A percentile compares a stretch with the other conserved stretches of the same genome.
phyloP scores from a whole-genome alignment of 192 early-diverging fungal genomes.

The Dimargaris xerosporica region DNA sequence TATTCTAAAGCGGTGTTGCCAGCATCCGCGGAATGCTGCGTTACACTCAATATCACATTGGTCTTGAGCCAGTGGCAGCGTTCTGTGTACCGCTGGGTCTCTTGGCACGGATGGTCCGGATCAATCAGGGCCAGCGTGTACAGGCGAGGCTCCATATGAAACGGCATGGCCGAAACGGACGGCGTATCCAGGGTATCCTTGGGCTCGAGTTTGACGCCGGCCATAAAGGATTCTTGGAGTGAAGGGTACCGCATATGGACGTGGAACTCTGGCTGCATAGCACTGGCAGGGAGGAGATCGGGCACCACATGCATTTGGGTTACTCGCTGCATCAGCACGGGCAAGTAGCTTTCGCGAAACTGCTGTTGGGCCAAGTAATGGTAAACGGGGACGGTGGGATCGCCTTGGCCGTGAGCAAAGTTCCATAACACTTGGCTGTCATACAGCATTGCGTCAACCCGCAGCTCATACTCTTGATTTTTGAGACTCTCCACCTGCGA shows the following conservation, averaged over 20 bases:
- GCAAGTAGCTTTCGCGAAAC: slow-evolving; percentile 37
- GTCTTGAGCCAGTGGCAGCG: slow-evolving; percentile 57
- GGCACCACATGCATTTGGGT: slow-evolving; percentile 65
- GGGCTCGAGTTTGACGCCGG: slow-evolving; percentile 24
- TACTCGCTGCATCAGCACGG: slow-evolving; percentile 46
- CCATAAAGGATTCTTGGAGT: slow-evolving; percentile 18
- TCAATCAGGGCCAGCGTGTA: slow-evolving; percentile 59
- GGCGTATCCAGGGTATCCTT: slow-evolving; percentile 36
- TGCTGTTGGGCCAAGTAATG: slow-evolving; percentile 43
- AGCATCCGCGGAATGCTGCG: slow-evolving; percentile 25
- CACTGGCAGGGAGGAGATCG: slow-evolving; percentile 42
- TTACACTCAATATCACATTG: slow-evolving; percentile 45
- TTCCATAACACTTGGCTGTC: slow-evolving; percentile 53
- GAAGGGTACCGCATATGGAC: background rate
- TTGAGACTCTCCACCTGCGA: slow-evolving; percentile 16
- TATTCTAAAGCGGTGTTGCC: slow-evolving; percentile 37
- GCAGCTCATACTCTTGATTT: slow-evolving; percentile 25
- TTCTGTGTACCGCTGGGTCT: slow-evolving; percentile 46
- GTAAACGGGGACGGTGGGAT: slow-evolving; percentile 54
- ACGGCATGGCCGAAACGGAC: slow-evolving; percentile 35
- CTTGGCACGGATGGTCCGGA: slow-evolving; percentile 47
- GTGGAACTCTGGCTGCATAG: background rate
- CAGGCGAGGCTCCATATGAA: slow-evolving; percentile 45
- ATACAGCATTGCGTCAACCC: slow-evolving; percentile 50
- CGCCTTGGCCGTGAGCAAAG: slow-evolving; percentile 38